Evolutionary conservation across 2,329 filamentous ascomycete species (phyloP).

Genomic region (Colletotrichum agaves): DNA sequence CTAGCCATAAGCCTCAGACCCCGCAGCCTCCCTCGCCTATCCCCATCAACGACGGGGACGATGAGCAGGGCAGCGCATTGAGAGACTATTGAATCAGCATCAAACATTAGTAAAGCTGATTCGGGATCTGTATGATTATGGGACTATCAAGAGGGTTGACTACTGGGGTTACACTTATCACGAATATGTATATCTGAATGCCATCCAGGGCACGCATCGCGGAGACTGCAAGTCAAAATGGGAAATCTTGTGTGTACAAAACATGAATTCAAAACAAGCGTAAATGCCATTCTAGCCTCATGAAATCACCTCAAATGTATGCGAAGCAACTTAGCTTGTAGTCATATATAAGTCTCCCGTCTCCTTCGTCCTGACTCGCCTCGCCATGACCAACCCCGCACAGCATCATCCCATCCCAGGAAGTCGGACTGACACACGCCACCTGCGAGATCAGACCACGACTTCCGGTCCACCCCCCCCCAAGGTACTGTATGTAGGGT

Average conservation of each 20-base stretch:
- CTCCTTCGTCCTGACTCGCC: neutral
- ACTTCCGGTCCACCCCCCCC: too few species aligned
- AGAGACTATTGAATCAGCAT: constrained; percentile 33
- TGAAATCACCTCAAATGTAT: neutral
- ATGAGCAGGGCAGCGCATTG: constrained; percentile 32
- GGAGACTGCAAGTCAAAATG: neutral
- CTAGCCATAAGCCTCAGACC: constrained; percentile 38
- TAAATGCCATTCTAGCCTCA: neutral
- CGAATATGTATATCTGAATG: neutral
- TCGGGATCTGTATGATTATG: neutral
- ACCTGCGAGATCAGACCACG: constrained; percentile 9
- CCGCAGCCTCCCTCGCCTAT: constrained; percentile 39
- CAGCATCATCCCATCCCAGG: neutral
- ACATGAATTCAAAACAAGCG: neutral
- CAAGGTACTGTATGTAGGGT: neutral
- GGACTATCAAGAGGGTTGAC: neutral
- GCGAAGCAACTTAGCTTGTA: neutral
- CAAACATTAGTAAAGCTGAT: neutral
- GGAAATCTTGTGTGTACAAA: neutral
- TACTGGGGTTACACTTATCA: neutral
- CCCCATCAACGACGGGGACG: constrained; percentile 37
- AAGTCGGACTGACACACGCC: neutral
- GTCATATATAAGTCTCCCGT: neutral
- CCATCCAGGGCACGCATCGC: neutral
- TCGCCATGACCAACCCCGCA: neutral